phyloP scores from a whole-genome alignment of 306 rosid genomes.

The Argentina anserina region DNA sequence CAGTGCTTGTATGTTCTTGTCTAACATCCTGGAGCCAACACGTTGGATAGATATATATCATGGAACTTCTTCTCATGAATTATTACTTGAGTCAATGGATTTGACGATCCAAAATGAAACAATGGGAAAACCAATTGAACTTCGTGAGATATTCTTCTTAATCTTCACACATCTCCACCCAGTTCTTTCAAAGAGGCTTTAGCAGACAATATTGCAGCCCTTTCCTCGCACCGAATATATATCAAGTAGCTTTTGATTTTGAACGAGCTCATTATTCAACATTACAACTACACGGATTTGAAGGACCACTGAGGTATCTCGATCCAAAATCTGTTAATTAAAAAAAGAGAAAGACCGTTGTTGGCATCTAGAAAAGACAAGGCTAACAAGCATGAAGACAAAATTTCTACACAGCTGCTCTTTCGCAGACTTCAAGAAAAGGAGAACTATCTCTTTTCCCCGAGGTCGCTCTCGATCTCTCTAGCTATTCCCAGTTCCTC shows the following conservation, averaged over 20 bases:
- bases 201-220: slow-evolving; percentile 14
- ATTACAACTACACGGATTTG: neutral
- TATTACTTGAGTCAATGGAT: neutral
- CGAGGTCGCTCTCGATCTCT: slow-evolving; percentile 17
- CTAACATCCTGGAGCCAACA: too few species aligned
- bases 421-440: slow-evolving; percentile 83
- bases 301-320: slow-evolving; percentile 11
- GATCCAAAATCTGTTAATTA: slow-evolving; percentile 21
- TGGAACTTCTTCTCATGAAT: neutral
- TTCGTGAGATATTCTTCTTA: neutral
- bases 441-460: slow-evolving; percentile 21
- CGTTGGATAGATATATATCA: too few species aligned
- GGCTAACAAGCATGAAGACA: slow-evolving; percentile 55
- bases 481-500: slow-evolving; percentile 34
- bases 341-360: slow-evolving; percentile 33
- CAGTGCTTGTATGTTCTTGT: too few species aligned
- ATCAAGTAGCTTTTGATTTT: slow-evolving; percentile 5
- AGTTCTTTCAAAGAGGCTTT: neutral
- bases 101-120: neutral
- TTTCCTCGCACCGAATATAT: slow-evolving; percentile 23
- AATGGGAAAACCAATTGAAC: neutral
- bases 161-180: neutral
- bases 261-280: neutral
- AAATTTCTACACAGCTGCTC: slow-evolving; percentile 65
- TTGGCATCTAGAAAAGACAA: slow-evolving; percentile 79